Percentiles rank a stretch among this genome's conserved stretches.
These are phyloP conservation scores for Tricholoma flavovirens DNA, from an alignment of 768 basidiomycete genomes.

Conservation along the genomic window DNA sequence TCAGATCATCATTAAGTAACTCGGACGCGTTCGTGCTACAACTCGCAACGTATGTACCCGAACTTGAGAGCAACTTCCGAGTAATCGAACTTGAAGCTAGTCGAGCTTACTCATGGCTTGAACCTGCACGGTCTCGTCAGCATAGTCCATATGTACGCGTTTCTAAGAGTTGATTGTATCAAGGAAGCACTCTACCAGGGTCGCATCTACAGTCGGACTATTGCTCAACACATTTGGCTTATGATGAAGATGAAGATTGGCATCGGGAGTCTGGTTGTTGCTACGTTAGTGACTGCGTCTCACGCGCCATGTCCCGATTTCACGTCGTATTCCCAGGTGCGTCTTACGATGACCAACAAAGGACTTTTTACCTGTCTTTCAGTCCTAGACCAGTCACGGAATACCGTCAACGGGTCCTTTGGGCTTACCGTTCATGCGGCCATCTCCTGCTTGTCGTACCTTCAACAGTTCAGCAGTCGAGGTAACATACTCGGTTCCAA, in stretches of 20 bases:
- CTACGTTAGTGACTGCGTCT: constrained; percentile 20
- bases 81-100: too few relatives aligned
- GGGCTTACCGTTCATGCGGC: constrained; percentile 68
- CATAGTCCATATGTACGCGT: constrained; percentile 13
- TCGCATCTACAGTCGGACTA: neutral
- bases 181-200: constrained; percentile 6
- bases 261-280: constrained; percentile 16
- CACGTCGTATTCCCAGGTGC: constrained; percentile 51
- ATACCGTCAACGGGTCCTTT: constrained; percentile 55
- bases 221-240: constrained; percentile 7
- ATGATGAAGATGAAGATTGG: constrained; percentile 19
- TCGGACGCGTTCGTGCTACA: too few relatives aligned
- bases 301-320: constrained; percentile 55
- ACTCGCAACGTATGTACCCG: too few relatives aligned
- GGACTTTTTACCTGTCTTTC: neutral
- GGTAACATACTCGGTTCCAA: constrained; percentile 29
- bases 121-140: constrained; percentile 8
- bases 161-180: constrained; percentile 9
- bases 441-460: constrained; percentile 61
- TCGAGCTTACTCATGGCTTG: neutral
- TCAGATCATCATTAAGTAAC: too few relatives aligned
- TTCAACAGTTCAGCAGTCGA: constrained; percentile 75
- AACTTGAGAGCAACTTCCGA: too few relatives aligned
- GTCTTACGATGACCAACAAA: constrained; percentile 1
- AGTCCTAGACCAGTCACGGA: constrained; percentile 57